Evolutionary conservation across 257 asterid genomes (phyloP).

Genomic region (Nyctanthes arbortristis): DNA sequence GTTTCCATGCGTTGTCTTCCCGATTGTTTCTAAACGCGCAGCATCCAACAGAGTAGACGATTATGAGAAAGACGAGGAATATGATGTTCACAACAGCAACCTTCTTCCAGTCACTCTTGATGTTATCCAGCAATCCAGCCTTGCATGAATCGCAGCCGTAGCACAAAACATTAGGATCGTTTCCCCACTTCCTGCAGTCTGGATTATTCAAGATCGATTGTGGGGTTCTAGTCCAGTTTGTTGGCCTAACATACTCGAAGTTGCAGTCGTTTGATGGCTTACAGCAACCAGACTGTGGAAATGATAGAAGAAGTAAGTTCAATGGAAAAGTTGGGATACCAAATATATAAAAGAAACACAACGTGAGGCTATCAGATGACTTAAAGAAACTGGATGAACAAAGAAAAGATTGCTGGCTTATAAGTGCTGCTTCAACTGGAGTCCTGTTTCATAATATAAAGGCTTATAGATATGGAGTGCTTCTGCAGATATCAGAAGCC

Average conservation of each 20-base stretch:
- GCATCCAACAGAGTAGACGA: constrained; percentile 86
- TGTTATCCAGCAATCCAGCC: constrained; percentile 82
- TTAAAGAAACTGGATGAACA: no score
- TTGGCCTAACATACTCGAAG: constrained; percentile 64
- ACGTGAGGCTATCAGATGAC: neutral
- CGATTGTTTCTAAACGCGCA: constrained; percentile 85
- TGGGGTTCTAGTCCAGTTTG: constrained; percentile 58
- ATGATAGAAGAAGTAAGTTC: neutral
- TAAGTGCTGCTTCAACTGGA: no score
- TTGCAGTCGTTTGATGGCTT: no score
- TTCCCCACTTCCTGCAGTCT: constrained; percentile 66
- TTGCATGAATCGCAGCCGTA: constrained; percentile 76
- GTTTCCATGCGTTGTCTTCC: constrained; percentile 73
- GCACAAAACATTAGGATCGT: constrained; percentile 54
- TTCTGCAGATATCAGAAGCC: no score
- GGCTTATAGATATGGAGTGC: no score
- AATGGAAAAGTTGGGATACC: no score
- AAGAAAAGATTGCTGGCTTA: no score
- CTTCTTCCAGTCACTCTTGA: constrained; percentile 78
- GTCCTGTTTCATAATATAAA: no score
- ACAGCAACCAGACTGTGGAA: constrained; percentile 86
- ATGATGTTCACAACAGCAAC: constrained; percentile 68
- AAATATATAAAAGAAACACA: no score
- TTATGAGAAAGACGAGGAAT: constrained; percentile 68
- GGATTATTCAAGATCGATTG: constrained; percentile 30